Conservation (phyloP, 1,139 yeast genomes). For the Blastobotrys petasosporus region DNA sequence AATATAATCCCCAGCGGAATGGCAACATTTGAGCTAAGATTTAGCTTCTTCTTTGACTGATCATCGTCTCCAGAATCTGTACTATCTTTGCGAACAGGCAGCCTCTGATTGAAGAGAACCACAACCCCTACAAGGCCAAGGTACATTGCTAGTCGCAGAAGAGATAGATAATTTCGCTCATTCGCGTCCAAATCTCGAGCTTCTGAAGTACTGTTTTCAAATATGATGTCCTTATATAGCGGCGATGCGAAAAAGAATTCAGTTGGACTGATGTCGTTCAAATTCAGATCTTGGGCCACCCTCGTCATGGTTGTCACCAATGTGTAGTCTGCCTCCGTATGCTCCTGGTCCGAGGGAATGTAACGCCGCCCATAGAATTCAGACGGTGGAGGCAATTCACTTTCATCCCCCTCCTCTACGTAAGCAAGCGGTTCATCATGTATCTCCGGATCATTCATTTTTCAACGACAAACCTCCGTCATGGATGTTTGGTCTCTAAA, state of each 20-base stretch:
- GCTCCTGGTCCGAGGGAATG: too few species aligned
- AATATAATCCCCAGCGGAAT: conserved; percentile 22
- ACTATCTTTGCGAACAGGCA: conserved; percentile 11
- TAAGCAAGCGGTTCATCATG: too few species aligned
- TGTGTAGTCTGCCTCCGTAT: too few species aligned
- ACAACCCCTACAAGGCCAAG: conserved; percentile 30
- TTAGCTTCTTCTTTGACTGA: background rate
- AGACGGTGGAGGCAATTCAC: too few species aligned
- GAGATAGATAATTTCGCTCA: conserved; percentile 33
- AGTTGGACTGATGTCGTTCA: conserved; percentile 7
- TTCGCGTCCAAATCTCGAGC: conserved; percentile 34
- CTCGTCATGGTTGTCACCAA: too few species aligned
- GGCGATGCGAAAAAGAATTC: conserved; percentile 22
- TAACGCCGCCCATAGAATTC: too few species aligned
- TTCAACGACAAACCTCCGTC: too few species aligned
- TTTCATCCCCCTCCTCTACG: too few species aligned
- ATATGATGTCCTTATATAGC: conserved; percentile 17
- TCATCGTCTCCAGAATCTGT: background rate
- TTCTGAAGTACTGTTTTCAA: conserved; percentile 31
- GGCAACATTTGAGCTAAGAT: conserved; percentile 9
- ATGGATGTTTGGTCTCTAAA: too few species aligned
- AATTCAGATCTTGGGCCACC: conserved; percentile 8
- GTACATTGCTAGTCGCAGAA: conserved; percentile 24
- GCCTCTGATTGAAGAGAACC: conserved; percentile 19
- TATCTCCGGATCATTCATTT: too few species aligned